phyloP scores from a whole-genome alignment of 371 early-diverging fungal genomes.

The Apophysomyces elegans region DNA sequence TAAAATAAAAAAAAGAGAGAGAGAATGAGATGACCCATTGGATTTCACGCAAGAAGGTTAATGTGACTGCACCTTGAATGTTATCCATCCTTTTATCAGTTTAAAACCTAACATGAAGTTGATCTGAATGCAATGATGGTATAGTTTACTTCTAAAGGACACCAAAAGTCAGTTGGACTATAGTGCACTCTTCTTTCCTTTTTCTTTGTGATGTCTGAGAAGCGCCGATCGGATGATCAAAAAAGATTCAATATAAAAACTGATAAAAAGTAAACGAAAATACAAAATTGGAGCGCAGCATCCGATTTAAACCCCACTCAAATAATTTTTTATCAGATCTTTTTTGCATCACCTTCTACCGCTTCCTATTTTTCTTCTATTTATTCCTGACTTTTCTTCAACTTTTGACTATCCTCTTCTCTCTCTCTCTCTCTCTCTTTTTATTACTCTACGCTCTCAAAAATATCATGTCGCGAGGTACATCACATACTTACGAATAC shows the following conservation, averaged over 20 bases:
- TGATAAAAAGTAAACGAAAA: constrained; percentile 10
- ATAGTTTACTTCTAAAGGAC: not conserved
- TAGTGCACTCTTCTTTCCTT: too few relatives aligned
- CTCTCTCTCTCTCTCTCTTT: not conserved
- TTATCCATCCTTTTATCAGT: not conserved
- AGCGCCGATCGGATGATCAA: constrained; percentile 12
- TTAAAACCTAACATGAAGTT: not conserved
- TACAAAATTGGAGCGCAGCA: not conserved
- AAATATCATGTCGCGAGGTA: not conserved
- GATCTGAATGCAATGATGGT: not conserved
- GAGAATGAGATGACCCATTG: too few relatives aligned
- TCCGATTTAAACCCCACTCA: constrained; percentile 9
- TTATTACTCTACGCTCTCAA: not conserved
- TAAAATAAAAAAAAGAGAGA: not conserved
- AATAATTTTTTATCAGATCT: constrained; percentile 6
- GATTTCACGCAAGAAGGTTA: not conserved
- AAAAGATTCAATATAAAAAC: constrained; percentile 8
- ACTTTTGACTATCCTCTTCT: not conserved
- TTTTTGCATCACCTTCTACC: constrained; percentile 10
- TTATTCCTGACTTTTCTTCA: not conserved
- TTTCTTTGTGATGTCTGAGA: not conserved
- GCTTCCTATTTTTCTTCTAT: not conserved
- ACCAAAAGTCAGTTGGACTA: not conserved
- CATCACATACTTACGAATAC: constrained; percentile 22
- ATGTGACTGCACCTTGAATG: not conserved